Evolutionary conservation across 169 alveolate genomes (phyloP).

Genomic region (Cardiosporidium cionae): DNA sequence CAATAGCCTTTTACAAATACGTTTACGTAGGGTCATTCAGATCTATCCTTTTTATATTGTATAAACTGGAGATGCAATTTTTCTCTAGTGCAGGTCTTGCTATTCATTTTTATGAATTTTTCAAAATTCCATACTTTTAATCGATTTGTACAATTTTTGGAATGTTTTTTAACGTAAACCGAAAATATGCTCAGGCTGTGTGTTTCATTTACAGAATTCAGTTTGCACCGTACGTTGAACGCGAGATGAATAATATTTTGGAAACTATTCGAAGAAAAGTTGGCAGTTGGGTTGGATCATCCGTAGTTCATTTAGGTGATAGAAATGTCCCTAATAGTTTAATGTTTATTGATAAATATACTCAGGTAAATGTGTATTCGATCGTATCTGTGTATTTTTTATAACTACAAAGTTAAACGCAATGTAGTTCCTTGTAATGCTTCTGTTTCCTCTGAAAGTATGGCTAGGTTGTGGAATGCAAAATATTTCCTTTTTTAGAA

Average conservation of each 20-base stretch:
- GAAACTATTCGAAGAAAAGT: slow-evolving; percentile 61
- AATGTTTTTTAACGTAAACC: too few relatives aligned
- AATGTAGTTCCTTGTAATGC: not conserved
- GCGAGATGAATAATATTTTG: slow-evolving; percentile 48
- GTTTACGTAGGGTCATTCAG: too few relatives aligned
- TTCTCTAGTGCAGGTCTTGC: too few relatives aligned
- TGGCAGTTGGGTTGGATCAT: slow-evolving; percentile 85
- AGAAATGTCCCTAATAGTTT: slow-evolving; percentile 85
- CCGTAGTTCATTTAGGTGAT: slow-evolving; percentile 82
- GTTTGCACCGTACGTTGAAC: slow-evolving; percentile 19
- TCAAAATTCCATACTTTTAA: too few relatives aligned
- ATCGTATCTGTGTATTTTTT: not conserved
- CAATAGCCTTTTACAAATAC: too few relatives aligned
- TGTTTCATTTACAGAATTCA: slow-evolving; percentile 24
- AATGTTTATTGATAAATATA: slow-evolving; percentile 82
- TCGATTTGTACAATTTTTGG: too few relatives aligned
- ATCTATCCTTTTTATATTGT: too few relatives aligned
- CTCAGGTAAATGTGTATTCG: slow-evolving; percentile 4
- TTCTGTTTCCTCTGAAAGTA: not conserved
- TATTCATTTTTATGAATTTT: too few relatives aligned
- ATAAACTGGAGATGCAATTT: too few relatives aligned
- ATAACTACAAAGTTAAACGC: not conserved
- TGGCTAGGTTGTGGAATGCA: too few relatives aligned
- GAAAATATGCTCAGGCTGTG: too few relatives aligned
- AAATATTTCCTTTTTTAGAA: too few relatives aligned